Base-by-base conservation (phyloP, 495 filamentous ascomycete genomes). In the Paragyromitra xinjiangensis region DNA sequence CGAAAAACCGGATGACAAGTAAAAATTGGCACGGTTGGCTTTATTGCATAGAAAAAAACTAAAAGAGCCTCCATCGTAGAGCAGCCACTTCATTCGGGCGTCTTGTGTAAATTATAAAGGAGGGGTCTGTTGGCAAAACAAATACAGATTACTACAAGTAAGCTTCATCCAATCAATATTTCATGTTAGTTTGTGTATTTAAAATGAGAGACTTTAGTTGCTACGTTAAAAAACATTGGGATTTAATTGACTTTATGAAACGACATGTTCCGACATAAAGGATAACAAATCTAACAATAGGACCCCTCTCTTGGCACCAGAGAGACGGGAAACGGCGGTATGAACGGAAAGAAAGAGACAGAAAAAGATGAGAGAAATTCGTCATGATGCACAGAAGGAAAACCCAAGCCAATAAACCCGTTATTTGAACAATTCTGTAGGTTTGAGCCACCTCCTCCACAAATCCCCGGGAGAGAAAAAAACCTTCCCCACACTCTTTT, bases 41-140 rank as follows among this genome's bases (percentile, higher is more conserved):
- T 16, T 42, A 45, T 37, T 73, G 48, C 50, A 66, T 22, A 37
- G 34, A 56, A 73, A 14, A 14, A 42, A 56, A 45, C 69, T 39
- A 66, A 61, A 63, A 34, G 62, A 68, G 67, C 48, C 66, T n/a
- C 48, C 29, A 65, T 71, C 69, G 69, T 53, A 71, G 55, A 39
- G 51, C 34, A 64, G 69, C 44, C 12, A n/a, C 12, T 9, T 12
- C 12, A 0, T 61, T 51, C 55, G 26, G 39, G 56, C 26, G 39
- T 65, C 59, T 64, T 26, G 26, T 12, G 42, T 29, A 24, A 14
- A 22, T 22, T 22, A 22, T 22, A 22, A n/a, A 11, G 22, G 8
- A 51, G 19, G 39, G 24, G 39, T 24, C 6, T 64, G 56, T 48
- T 39, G 44, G 51, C 22, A 71, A 71, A 48, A 44, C 0, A 37